A percentile compares a stretch with the other conserved stretches of the same genome.
phyloP scores from a whole-genome alignment of 768 basidiomycete genomes.

The Mycena haematopus region DNA sequence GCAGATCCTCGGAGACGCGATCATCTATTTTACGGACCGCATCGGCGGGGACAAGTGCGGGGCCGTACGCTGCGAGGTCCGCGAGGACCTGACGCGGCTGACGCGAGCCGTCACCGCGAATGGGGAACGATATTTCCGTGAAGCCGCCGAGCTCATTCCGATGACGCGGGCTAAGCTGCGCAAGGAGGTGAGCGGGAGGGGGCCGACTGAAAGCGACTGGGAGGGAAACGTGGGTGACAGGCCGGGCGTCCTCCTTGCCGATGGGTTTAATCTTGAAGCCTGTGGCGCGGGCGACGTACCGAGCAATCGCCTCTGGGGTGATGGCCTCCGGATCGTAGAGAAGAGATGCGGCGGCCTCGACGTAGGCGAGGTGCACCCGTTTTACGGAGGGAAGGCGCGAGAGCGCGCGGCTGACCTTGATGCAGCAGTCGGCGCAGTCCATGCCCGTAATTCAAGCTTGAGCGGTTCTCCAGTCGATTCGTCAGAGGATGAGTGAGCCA shows the following conservation, averaged over 20 bases:
- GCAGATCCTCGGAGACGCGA: slow-evolving; percentile 39
- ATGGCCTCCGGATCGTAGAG: slow-evolving; percentile 30
- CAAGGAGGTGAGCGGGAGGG: slow-evolving; percentile 15
- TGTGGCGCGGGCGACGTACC: slow-evolving; percentile 31
- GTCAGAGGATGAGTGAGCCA: background rate
- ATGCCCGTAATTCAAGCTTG: slow-evolving; percentile 33
- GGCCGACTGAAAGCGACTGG: slow-evolving; percentile 21
- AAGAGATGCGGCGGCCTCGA: slow-evolving; percentile 29
- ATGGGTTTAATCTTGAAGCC: slow-evolving; percentile 31
- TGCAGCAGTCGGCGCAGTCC: slow-evolving; percentile 33
- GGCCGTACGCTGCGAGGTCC: slow-evolving; percentile 31
- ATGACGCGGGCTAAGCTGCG: slow-evolving; percentile 18
- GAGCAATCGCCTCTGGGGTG: slow-evolving; percentile 26
- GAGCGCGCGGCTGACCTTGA: slow-evolving; percentile 31
- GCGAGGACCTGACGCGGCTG: slow-evolving; percentile 42
- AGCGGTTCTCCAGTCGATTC: slow-evolving; percentile 21
- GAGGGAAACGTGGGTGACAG: slow-evolving; percentile 19
- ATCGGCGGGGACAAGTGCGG: slow-evolving; percentile 34
- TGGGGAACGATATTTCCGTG: slow-evolving; percentile 28
- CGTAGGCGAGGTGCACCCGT: slow-evolving; percentile 22
- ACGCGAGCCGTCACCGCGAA: slow-evolving; percentile 13
- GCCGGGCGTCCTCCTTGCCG: slow-evolving; percentile 4
- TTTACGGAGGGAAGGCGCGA: slow-evolving; percentile 29
- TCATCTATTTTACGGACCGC: slow-evolving; percentile 35
- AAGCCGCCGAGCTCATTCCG: slow-evolving; percentile 16